Percentiles rank a stretch among this genome's conserved stretches.
These are phyloP conservation scores for Aureobasidium sp. DNA, from an alignment of 2,329 filamentous ascomycete species.

Conservation along the genomic window DNA sequence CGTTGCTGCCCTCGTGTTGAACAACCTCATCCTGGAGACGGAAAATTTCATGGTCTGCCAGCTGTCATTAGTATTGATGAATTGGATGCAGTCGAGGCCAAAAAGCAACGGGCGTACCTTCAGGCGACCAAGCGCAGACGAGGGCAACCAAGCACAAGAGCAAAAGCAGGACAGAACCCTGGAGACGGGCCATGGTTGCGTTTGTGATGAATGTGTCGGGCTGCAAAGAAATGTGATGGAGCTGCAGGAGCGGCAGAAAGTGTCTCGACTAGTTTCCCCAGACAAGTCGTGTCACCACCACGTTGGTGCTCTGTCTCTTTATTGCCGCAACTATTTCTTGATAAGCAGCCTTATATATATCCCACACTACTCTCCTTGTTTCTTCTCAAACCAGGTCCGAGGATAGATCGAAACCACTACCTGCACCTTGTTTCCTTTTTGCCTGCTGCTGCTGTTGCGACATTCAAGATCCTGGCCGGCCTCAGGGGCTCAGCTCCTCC, in stretches of 20 bases:
- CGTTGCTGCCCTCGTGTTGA: slow-evolving; percentile 62
- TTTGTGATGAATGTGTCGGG: slow-evolving; percentile 5
- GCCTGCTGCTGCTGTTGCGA: not conserved
- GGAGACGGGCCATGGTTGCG: slow-evolving; percentile 59
- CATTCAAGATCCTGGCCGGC: not conserved
- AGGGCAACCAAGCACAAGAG: slow-evolving; percentile 59
- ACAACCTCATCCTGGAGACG: slow-evolving; percentile 81
- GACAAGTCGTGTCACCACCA: slow-evolving; percentile 3
- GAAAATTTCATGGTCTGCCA: slow-evolving; percentile 91
- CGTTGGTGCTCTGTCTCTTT: not conserved
- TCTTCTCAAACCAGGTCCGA: not conserved
- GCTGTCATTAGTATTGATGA: not conserved
- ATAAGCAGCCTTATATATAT: not conserved
- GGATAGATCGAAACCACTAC: no score
- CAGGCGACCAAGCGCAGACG: slow-evolving; percentile 73
- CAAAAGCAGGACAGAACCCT: slow-evolving; percentile 58
- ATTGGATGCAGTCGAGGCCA: not conserved
- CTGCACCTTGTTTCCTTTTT: not conserved
- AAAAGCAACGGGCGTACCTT: slow-evolving; percentile 48
- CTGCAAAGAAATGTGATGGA: slow-evolving; percentile 16
- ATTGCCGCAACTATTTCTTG: no score
- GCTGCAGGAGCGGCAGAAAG: slow-evolving; percentile 11
- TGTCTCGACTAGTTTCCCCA: slow-evolving; percentile 5
- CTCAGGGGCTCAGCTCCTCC: slow-evolving; percentile 1
- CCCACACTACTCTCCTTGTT: not conserved